Evolutionary conservation across 148 eudicot species (phyloP).

Genomic region (Silene conica): DNA sequence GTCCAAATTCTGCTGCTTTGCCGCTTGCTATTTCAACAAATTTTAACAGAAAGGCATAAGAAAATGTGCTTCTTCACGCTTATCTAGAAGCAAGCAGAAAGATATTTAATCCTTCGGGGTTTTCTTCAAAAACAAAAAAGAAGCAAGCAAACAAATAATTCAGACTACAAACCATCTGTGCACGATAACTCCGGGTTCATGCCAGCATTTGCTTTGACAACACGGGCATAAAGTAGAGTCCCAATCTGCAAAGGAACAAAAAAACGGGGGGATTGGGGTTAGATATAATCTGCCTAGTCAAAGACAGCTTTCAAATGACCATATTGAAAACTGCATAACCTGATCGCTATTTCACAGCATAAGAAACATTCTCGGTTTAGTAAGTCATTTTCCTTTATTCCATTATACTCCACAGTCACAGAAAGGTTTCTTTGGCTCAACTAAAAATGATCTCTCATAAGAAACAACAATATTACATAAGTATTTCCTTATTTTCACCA

Average conservation of each 20-base stretch:
- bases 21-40: constrained; percentile 49
- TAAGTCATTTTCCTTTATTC: too few relatives aligned
- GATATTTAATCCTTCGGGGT: too few relatives aligned
- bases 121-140: background rate
- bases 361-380: too few relatives aligned
- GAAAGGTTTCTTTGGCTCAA: too few relatives aligned
- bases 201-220: constrained; percentile 83
- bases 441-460: too few relatives aligned
- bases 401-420: too few relatives aligned
- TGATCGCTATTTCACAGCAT: too few relatives aligned
- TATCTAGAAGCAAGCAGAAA: background rate
- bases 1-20: constrained; percentile 87
- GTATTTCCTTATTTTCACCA: too few relatives aligned
- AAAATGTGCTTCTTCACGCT: background rate
- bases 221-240: constrained; percentile 76
- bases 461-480: too few relatives aligned
- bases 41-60: constrained; percentile 17
- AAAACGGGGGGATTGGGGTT: background rate
- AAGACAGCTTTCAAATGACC: too few relatives aligned
- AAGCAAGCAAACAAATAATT: background rate
- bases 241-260: constrained; percentile 55
- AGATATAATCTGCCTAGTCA: too few relatives aligned
- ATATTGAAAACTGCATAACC: too few relatives aligned
- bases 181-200: constrained; percentile 96
- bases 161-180: constrained; percentile 69